Conservation (phyloP, 2,329 filamentous ascomycete species). For the Talaromyces sp. region DNA sequence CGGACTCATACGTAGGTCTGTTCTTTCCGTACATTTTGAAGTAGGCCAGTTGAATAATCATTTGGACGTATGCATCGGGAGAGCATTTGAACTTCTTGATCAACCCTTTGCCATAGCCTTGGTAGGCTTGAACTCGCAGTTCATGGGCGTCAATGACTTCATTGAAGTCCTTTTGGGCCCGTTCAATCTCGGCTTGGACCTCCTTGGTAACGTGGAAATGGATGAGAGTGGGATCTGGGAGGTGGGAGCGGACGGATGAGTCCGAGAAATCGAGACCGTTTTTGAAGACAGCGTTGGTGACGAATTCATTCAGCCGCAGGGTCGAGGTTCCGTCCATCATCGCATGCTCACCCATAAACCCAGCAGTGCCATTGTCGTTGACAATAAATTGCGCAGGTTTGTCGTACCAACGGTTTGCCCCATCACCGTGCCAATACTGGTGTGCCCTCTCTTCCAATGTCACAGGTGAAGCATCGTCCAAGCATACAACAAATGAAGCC, state of each 20-base stretch:
- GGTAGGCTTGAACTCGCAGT: slow-evolving; percentile 88
- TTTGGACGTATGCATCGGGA: slow-evolving; percentile 94
- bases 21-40: slow-evolving; percentile 99
- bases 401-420: slow-evolving; percentile 93
- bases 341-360: slow-evolving; percentile 97
- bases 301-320: slow-evolving; percentile 89
- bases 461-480: slow-evolving; percentile 85
- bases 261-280: slow-evolving; percentile 89
- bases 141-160: slow-evolving; percentile 90
- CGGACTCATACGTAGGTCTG: slow-evolving; percentile 95
- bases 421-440: slow-evolving; percentile 98
- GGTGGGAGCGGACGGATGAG: slow-evolving; percentile 68
- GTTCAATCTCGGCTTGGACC: slow-evolving; percentile 65
- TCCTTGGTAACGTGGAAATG: slow-evolving; percentile 55
- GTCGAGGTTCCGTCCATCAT: slow-evolving; percentile 99
- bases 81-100: slow-evolving; percentile 99
- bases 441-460: slow-evolving; percentile 92
- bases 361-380: slow-evolving; percentile 95
- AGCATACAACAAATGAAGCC: slow-evolving; percentile 82
- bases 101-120: slow-evolving; percentile 93
- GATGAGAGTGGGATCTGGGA: slow-evolving; percentile 73
- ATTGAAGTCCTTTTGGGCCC: slow-evolving; percentile 70
- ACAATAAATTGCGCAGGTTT: slow-evolving; percentile 97
- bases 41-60: slow-evolving; percentile 98
- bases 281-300: slow-evolving; percentile 86